phyloP scores from a whole-genome alignment of 495 filamentous ascomycete genomes.

The Penicillium riverlandense region DNA sequence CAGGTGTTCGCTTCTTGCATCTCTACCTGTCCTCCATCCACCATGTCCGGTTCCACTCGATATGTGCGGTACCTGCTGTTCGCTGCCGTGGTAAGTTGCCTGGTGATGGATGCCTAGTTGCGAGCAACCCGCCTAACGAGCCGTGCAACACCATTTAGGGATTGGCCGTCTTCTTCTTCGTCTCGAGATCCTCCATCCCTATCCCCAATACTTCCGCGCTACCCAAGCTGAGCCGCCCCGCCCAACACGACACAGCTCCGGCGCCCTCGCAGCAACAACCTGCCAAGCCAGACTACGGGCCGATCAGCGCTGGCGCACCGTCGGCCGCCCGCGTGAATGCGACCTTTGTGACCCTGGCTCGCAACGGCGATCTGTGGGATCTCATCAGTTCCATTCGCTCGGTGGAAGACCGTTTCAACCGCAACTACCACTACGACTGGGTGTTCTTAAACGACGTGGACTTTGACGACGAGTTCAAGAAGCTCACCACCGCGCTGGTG shows the following conservation, averaged over 20 bases:
- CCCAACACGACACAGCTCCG: constrained; percentile 3
- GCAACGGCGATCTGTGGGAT: constrained; percentile 92
- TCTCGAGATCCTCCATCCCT: constrained; percentile 62
- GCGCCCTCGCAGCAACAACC: no score
- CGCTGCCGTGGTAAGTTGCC: constrained; percentile 67
- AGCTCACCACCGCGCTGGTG: constrained; percentile 78
- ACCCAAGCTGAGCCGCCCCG: constrained; percentile 1
- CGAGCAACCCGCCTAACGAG: neutral
- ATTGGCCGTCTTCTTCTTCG: constrained; percentile 68
- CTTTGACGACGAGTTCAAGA: constrained; percentile 88
- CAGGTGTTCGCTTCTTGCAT: no score
- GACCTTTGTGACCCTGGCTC: constrained; percentile 91
- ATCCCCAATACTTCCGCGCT: constrained; percentile 24
- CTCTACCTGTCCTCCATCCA: constrained; percentile 14
- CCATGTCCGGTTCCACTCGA: constrained; percentile 61
- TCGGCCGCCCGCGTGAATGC: constrained; percentile 67
- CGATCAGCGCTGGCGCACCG: constrained; percentile 26
- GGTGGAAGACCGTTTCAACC: constrained; percentile 96
- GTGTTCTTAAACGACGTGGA: constrained; percentile 95
- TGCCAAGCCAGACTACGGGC: no score
- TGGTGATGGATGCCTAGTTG: neutral
- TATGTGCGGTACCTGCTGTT: constrained; percentile 86
- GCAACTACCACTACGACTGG: constrained; percentile 95
- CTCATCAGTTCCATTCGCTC: constrained; percentile 91
- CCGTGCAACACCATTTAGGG: constrained; percentile 38